phyloP scores from a whole-genome alignment of 768 basidiomycete genomes.

The Suillus alpinus region DNA sequence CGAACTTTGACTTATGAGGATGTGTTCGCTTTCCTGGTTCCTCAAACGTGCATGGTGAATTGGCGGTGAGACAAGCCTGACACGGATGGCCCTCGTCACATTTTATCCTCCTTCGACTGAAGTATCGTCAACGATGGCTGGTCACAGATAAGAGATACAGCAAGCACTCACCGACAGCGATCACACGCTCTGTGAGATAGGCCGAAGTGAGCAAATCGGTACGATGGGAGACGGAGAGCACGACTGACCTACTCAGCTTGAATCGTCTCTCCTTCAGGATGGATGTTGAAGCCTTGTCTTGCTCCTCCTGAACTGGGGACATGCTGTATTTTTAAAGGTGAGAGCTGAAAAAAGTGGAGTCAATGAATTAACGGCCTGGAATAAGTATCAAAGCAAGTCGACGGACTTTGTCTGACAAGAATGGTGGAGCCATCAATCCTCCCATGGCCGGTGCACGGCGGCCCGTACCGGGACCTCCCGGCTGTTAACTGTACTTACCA shows the following conservation, averaged over 20 bases:
- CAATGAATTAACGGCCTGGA: slow-evolving; percentile 5
- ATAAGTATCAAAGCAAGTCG: slow-evolving; percentile 27
- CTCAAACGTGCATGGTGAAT: slow-evolving; percentile 81
- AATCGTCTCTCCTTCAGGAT: slow-evolving; percentile 80
- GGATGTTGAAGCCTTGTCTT: slow-evolving; percentile 45
- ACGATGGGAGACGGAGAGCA: slow-evolving; percentile 4
- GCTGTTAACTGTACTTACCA: slow-evolving; percentile 6
- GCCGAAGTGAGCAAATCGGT: slow-evolving; percentile 6
- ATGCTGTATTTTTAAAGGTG: slow-evolving; percentile 12
- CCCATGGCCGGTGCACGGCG: slow-evolving; percentile 11
- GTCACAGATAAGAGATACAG: background rate
- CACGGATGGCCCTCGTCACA: slow-evolving; percentile 90
- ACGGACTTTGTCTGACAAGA: slow-evolving; percentile 4
- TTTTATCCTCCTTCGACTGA: slow-evolving; percentile 77
- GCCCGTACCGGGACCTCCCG: slow-evolving; percentile 29
- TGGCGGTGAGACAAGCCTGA: slow-evolving; percentile 82
- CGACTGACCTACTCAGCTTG: slow-evolving; percentile 76
- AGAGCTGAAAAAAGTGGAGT: slow-evolving; percentile 13
- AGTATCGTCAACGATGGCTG: background rate
- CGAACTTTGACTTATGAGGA: slow-evolving; percentile 86
- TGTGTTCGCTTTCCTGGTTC: slow-evolving; percentile 84
- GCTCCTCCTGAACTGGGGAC: slow-evolving; percentile 32
- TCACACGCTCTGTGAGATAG: slow-evolving; percentile 70
- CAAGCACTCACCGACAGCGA: slow-evolving; percentile 73
- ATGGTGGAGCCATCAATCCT: slow-evolving; percentile 7